These are phyloP conservation scores for Scheffersomyces titani DNA, from an alignment of 1,139 yeast genomes.

Conservation along the genomic window DNA sequence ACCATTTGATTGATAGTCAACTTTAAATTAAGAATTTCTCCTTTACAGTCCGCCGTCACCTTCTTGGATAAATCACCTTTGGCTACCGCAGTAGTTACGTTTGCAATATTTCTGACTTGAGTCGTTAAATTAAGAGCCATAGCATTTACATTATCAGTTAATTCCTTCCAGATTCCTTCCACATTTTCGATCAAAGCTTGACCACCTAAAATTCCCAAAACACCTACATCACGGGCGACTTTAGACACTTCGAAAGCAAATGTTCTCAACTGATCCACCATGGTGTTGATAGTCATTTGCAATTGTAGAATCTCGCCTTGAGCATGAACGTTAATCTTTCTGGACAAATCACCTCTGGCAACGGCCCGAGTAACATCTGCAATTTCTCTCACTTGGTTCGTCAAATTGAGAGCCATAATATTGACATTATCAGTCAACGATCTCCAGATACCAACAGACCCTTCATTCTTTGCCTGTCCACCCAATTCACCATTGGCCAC, in stretches of 20 bases:
- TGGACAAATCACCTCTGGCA: constrained; percentile 74
- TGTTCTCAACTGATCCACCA: constrained; percentile 87
- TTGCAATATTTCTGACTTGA: constrained; percentile 86
- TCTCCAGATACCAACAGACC: constrained; percentile 86
- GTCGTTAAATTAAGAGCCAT: constrained; percentile 88
- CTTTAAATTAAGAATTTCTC: constrained; percentile 80
- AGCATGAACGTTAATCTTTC: constrained; percentile 80
- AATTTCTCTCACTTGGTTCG: constrained; percentile 81
- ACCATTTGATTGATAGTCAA: constrained; percentile 83
- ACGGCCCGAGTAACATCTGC: constrained; percentile 88
- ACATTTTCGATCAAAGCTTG: constrained; percentile 84
- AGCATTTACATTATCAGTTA: constrained; percentile 86
- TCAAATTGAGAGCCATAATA: constrained; percentile 83
- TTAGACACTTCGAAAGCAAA: constrained; percentile 88
- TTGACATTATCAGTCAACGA: constrained; percentile 81
- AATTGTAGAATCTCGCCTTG: constrained; percentile 80
- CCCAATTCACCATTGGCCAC: constrained; percentile 89
- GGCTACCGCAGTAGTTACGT: constrained; percentile 92
- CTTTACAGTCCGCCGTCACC: constrained; percentile 87
- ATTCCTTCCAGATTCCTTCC: constrained; percentile 87
- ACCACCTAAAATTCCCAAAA: constrained; percentile 83
- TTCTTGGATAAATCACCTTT: constrained; percentile 83
- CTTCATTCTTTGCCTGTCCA: constrained; percentile 83
- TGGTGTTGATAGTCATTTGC: constrained; percentile 77
- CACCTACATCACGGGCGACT: constrained; percentile 89